Percentiles rank a stretch among this genome's conserved stretches.
phyloP scores from a whole-genome alignment of 108 stramenopile species.

The Cylindrotheca fusiformis region DNA sequence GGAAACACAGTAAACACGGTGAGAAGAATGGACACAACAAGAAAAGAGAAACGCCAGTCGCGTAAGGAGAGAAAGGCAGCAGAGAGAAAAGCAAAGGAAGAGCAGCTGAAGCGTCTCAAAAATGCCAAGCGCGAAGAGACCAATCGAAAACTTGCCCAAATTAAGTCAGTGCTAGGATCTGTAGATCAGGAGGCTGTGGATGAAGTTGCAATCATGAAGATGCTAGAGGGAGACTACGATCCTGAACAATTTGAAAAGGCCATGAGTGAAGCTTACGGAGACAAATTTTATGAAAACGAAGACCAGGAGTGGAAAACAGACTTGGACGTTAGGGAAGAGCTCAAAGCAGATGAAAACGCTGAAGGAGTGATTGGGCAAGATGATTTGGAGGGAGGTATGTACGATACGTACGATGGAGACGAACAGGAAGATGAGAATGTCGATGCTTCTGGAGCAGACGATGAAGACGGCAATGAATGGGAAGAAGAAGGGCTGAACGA shows the following conservation, averaged over 20 bases:
- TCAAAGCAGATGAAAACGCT: slow-evolving; percentile 54
- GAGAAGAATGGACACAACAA: slow-evolving; percentile 90
- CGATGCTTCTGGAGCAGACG: slow-evolving; percentile 33
- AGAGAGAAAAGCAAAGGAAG: slow-evolving; percentile 93
- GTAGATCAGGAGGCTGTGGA: slow-evolving; percentile 41
- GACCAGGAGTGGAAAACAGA: slow-evolving; percentile 85
- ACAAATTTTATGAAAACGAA: slow-evolving; percentile 90
- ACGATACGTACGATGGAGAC: slow-evolving; percentile 50
- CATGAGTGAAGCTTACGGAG: slow-evolving; percentile 90
- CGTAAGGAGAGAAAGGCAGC: slow-evolving; percentile 92
- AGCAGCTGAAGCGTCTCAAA: slow-evolving; percentile 90
- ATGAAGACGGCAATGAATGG: slow-evolving; percentile 30
- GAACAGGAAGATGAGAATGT: slow-evolving; percentile 40
- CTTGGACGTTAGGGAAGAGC: slow-evolving; percentile 61
- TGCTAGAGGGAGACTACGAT: slow-evolving; percentile 97
- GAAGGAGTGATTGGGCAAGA: slow-evolving; percentile 54
- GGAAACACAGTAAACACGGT: slow-evolving; percentile 65
- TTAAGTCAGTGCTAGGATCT: slow-evolving; percentile 77
- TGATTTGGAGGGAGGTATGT: slow-evolving; percentile 64
- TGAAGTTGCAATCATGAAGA: slow-evolving; percentile 71
- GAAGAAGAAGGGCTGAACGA: slow-evolving; percentile 62
- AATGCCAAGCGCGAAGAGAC: slow-evolving; percentile 94
- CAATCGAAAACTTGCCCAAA: slow-evolving; percentile 70
- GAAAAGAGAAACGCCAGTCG: slow-evolving; percentile 83
- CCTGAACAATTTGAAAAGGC: slow-evolving; percentile 87